Base-by-base conservation (phyloP, 306 rosid genomes). In the Castanopsis chinensis region DNA sequence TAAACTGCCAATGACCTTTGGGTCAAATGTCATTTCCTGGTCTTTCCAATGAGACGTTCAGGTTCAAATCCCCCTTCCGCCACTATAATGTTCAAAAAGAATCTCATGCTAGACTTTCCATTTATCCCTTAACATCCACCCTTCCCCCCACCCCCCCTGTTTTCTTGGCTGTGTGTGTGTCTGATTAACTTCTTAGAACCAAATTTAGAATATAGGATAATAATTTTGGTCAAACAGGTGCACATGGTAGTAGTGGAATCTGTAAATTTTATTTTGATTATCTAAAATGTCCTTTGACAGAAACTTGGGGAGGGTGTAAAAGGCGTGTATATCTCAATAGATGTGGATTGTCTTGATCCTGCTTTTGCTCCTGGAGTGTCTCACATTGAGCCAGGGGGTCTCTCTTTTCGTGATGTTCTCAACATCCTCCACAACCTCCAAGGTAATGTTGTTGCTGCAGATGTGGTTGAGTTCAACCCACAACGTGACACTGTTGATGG, bases 331-430 rank as follows among this genome's bases (percentile, higher is more conserved):
- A 70, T 95, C 79, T 95, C 99, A n/a, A 81, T 93, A 74, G 99
- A 95, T 33, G 91, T 95, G 30, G 99, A 95, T 81, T 89, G 88
- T 82, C 93, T 95, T 15, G 98, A 95, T 82, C 99, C 98, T 23
- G 99, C 98, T 23, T 93, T 89, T 85, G 99, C 98, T 85, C 98
- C 99, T 0, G 99, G 99, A 82, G 99, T 95, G 75, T 95, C 99
- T 81, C 99, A 95, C 87, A 80, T 93, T 23, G 99, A 95, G 82
- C 97, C 98, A 1, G 98, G 99, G 19, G 99, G 98, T 65, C 96
- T 95, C 73, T 90, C 98, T 6, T 95, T 93, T 88, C 97, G 97
- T 0, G 98, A 91, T 71, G 88, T 89, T 55, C 92, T 95, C 74
- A 95, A 95, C 89, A 95, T 95, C 72, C 85, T 95, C 70, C 99